Base-by-base conservation (phyloP, 139 green algal species). In the Zygnema circumcarinatum region DNA sequence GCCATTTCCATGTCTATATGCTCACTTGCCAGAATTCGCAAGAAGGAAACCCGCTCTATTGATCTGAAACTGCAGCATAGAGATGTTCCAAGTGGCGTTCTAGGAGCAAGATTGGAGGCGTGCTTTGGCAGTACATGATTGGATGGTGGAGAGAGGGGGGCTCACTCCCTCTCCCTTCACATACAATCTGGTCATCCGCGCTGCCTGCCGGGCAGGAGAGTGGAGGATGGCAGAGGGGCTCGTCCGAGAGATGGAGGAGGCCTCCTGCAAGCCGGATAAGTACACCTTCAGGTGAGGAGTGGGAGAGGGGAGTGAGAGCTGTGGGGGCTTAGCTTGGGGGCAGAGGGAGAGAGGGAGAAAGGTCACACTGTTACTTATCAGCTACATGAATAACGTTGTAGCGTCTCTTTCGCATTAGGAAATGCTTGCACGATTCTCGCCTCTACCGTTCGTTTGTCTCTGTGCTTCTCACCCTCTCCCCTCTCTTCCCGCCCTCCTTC, bases 251-350 rank as follows among this genome's bases (percentile, higher is more conserved):
- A 78, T 78, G 69, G 16, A 20, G 69, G 35, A 39, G 69, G 11
- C 7, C 3, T 3, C 7, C 7, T 78, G 69, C 16, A 3, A 39
- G 16, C 69, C 69, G 35, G 69, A 78, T 16, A 78, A 7, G 11
- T 78, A 20, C 16, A 78, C 69, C 69, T 78, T 78, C 69, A 78
- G 69, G 69, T 20, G 69, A 11, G n/a, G n/a, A n/a, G n/a, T n/a
- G n/a, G n/a, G n/a, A n/a, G n/a, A n/a, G n/a, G n/a, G n/a, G n/a
- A n/a, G n/a, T n/a, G n/a, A n/a, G n/a, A n/a, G n/a, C n/a, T n/a
- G 47, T 62, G 47, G 47, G 16, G 47, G 47, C 7, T 62, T 62
- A 16, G 47, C 7, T 25, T 7, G 16, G 47, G 47, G 47, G 47
- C 7, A 62, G 47, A 16, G 47, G 7, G 47, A 16, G 47, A 62